A percentile compares a stretch with the other conserved stretches of the same genome.
These are phyloP conservation scores for Mycosphaerelloides madeirae DNA, from an alignment of 2,329 filamentous ascomycete species.

Conservation along the genomic window DNA sequence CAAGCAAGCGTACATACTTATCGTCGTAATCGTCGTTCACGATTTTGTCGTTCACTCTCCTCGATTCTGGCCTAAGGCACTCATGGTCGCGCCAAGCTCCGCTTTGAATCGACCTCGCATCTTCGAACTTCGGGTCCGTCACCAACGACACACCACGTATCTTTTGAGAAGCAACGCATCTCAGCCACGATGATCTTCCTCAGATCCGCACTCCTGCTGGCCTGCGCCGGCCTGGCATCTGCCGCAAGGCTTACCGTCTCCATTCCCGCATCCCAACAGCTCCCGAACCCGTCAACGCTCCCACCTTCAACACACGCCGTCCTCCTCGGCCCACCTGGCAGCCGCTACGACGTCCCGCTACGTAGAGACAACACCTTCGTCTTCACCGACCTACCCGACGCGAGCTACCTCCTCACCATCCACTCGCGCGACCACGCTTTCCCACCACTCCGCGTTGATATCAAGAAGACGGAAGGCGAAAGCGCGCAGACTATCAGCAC, in stretches of 20 bases:
- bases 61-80: too few species aligned
- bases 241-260: slow-evolving; percentile 49
- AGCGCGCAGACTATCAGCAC: slow-evolving; percentile 51
- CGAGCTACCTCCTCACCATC: slow-evolving; percentile 78
- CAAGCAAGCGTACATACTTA: too few species aligned
- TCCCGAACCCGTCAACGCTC: slow-evolving; percentile 45
- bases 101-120: too few species aligned
- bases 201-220: slow-evolving; percentile 9
- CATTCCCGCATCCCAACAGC: slow-evolving; percentile 43
- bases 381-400: slow-evolving; percentile 66
- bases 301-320: slow-evolving; percentile 59
- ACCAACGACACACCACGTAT: too few species aligned
- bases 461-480: slow-evolving; percentile 41
- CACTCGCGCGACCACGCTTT: slow-evolving; percentile 72
- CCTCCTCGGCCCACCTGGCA: slow-evolving; percentile 44
- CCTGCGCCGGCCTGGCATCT: slow-evolving; percentile 25
- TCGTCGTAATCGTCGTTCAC: too few species aligned
- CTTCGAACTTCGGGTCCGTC: too few species aligned
- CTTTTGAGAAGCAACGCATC: too few species aligned
- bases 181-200: too few species aligned
- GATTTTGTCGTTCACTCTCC: too few species aligned
- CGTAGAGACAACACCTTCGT: slow-evolving; percentile 60
- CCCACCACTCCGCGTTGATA: slow-evolving; percentile 74
- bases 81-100: too few species aligned
- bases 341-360: slow-evolving; percentile 56